phyloP scores from a whole-genome alignment of 768 basidiomycete species.

The Lactarius vividus region DNA sequence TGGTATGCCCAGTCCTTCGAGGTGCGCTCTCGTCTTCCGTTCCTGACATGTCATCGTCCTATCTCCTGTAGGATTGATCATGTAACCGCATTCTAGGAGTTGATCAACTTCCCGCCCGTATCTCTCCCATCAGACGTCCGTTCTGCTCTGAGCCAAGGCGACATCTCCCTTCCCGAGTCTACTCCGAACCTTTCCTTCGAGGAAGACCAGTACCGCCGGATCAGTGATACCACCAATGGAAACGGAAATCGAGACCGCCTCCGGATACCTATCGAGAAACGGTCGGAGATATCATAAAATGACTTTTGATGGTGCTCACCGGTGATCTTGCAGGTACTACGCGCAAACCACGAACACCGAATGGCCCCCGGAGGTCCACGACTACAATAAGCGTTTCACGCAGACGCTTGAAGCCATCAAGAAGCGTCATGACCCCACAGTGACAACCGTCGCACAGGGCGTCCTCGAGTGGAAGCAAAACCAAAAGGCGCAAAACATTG shows the following conservation, averaged over 20 bases:
- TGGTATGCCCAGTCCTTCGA: constrained; percentile 99
- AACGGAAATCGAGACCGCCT: constrained; percentile 41
- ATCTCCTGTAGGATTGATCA: constrained; percentile 14
- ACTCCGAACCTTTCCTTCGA: constrained; percentile 73
- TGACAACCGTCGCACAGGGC: constrained; percentile 94
- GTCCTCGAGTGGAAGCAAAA: constrained; percentile 93
- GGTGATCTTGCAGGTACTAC: constrained; percentile 64
- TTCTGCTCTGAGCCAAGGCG: constrained; percentile 54
- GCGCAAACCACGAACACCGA: constrained; percentile 64
- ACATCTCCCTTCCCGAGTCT: constrained; percentile 61
- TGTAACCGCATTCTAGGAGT: constrained; percentile 56
- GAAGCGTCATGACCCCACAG: constrained; percentile 93
- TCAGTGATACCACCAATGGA: constrained; percentile 40
- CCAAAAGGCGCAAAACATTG: constrained; percentile 67
- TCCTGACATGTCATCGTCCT: not conserved
- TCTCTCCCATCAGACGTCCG: constrained; percentile 64
- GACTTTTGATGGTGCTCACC: constrained; percentile 9
- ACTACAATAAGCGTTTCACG: constrained; percentile 92
- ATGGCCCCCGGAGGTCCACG: constrained; percentile 92
- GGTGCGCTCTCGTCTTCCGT: constrained; percentile 45
- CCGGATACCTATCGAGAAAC: constrained; percentile 79
- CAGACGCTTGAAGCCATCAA: constrained; percentile 86
- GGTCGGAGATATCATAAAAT: constrained; percentile 45
- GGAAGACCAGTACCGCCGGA: constrained; percentile 32
- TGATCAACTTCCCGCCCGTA: constrained; percentile 83